Evolutionary conservation across 2,329 filamentous ascomycete species (phyloP), one percentile per base, ranked within the genome.

Genomic region (Penicillium sp.): DNA sequence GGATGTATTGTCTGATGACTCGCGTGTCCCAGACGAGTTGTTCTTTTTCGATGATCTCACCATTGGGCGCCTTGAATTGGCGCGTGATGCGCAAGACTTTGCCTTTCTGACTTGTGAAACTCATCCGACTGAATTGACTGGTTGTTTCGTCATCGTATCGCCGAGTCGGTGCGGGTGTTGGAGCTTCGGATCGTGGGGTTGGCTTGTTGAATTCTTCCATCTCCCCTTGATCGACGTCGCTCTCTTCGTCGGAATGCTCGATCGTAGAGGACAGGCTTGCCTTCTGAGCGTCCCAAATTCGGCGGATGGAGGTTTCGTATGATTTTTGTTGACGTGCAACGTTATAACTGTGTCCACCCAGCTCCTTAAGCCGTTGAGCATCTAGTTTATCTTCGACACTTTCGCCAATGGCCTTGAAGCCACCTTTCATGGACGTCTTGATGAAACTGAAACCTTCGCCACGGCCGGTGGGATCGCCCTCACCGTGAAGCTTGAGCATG

Each of bases 401-500:
- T 74, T 96, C 92, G 19, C 92, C 92, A 27, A 96, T 85, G 19
- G 92, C 89, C 71, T 93, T 91, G 75, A 97, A 99, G 0, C 95
- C 95, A 61, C 95, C 95, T 77, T 99, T 99, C 95, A 99, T 99
- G 1, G 92, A 96, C 0, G 93, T 97, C 71, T 95, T 92, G 75
- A 99, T 93, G 75, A 99, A 97, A 73, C 91, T 97, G 80, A 98
- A 96, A 2, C 91, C 95, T 60, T 97, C 87, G 2, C 95, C 95
- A 69, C 93, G 90, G 24, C 92, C 92, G 0, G 94, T 96, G 3
- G 95, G 95, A 72, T 99, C 95, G 56, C 95, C 95, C 65, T 96
- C 91, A 19, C 95, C 95, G 68, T 97, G 93, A 13, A 99, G 84
- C 67, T 93, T 90, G 47, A 99, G 84, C 95, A 99, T 99, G 3